A percentile compares a stretch with the other conserved stretches of the same genome.
Evolutionary conservation across 2,329 filamentous ascomycete species (phyloP).

Genomic region (Sporothrix luriei): DNA sequence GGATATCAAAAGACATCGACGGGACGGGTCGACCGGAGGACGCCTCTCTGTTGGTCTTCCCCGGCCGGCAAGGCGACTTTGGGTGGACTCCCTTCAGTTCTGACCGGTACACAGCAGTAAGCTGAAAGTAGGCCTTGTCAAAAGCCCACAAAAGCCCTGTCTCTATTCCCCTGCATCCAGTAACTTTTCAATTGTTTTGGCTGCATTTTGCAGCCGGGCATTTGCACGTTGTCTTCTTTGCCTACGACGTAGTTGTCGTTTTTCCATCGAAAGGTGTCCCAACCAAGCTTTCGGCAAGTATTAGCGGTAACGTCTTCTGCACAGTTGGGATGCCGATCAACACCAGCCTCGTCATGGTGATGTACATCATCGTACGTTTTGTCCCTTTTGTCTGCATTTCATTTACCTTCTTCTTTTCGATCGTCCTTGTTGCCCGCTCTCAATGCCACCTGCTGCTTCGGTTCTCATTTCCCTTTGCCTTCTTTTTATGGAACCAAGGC

Average conservation of each 20-base stretch:
- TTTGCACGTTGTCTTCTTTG: background rate
- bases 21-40: slow-evolving; percentile 10
- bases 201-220: background rate
- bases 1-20: background rate
- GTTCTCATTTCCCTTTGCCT: slow-evolving; percentile 6
- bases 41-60: background rate
- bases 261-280: background rate
- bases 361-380: background rate
- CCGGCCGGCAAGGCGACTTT: background rate
- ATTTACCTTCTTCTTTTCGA: background rate
- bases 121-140: background rate
- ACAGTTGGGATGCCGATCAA: background rate
- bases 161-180: background rate
- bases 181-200: background rate
- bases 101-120: background rate
- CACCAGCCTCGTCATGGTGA: slow-evolving; percentile 1
- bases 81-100: background rate
- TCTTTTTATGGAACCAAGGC: slow-evolving; percentile 25
- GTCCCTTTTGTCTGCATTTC: background rate
- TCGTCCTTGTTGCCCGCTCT: background rate
- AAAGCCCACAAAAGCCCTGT: background rate
- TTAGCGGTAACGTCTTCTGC: background rate
- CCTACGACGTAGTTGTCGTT: background rate
- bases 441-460: slow-evolving; percentile 13
- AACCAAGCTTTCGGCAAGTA: slow-evolving; percentile 19